Base-by-base conservation (phyloP, 352 stramenopile species). In the Blastocystis hominis region DNA sequence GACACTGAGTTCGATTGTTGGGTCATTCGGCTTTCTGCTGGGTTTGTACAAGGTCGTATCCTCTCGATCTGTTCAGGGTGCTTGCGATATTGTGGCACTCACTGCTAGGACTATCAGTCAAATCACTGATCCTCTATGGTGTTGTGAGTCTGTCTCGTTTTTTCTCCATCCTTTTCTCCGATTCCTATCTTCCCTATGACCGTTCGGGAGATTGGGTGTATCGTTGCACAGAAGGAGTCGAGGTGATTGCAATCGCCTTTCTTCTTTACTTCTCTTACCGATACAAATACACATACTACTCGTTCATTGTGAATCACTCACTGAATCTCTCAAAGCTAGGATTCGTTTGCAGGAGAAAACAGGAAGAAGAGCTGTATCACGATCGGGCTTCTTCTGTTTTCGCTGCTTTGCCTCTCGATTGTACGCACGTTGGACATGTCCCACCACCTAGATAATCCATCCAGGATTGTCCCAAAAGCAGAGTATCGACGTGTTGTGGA, bases 171-270 rank as follows among this genome's bases (percentile, higher is more conserved):
- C 34, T 76, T 15, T 50, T 55, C 1, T 76, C 64, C 5, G 64
- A 76, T 34, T 34, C 64, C 24, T 76, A 76, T 55, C 64, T 76
- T 34, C 64, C 64, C 34, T 55, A 55, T 17, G 64, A 76, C 44
- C 64, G 64, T 15, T 76, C 64, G 44, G 64, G 64, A 9, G 64
- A 76, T 17, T 76, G 64, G 64, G 44, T 76, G 4, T 76, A 76
- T 55, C 64, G 64, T 15, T 30, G 64, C 24, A 76, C 64, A 10
- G 64, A 76, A 34, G n/a, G 40, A 6, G 13, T 55, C 5, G 64
- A 40, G 15, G 20, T 54, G 20, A 10, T 76, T 1, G 4, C 34
- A 30, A 46, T 76, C n/a, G 2, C 24, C 34, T 34, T 50, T 17
- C 64, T 76, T n/a, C 20, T 76, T n/a, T 13, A 34, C 5, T 30